Evolutionary conservation across 2,329 filamentous ascomycete species (phyloP).

Genomic region (Trichoderma cornu-damae): DNA sequence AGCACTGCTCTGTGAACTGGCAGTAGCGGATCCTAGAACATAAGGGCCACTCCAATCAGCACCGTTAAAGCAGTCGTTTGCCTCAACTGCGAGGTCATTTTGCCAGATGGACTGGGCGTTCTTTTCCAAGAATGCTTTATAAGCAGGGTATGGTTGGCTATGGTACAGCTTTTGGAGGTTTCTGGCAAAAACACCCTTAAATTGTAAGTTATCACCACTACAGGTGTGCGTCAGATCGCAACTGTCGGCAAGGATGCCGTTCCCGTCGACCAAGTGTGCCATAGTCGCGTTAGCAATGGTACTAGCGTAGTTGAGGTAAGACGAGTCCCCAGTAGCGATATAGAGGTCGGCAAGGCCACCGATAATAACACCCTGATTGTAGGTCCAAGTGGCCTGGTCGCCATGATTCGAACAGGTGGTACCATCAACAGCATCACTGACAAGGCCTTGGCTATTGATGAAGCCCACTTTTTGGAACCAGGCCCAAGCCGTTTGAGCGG

Average conservation of each 20-base stretch:
- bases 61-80: not conserved
- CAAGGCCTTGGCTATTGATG: slow-evolving; percentile 44
- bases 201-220: slow-evolving; percentile 51
- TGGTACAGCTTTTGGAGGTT: slow-evolving; percentile 17
- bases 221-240: slow-evolving; percentile 32
- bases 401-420: slow-evolving; percentile 27
- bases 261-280: slow-evolving; percentile 33
- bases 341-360: slow-evolving; percentile 44
- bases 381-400: slow-evolving; percentile 39
- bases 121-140: slow-evolving; percentile 15
- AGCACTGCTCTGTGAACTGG: not conserved
- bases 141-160: slow-evolving; percentile 5
- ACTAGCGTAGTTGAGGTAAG: slow-evolving; percentile 33
- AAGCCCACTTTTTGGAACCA: slow-evolving; percentile 49
- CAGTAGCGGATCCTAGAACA: not conserved
- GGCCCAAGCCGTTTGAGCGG: slow-evolving; percentile 45
- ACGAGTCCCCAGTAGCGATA: slow-evolving; percentile 37
- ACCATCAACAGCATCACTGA: slow-evolving; percentile 49
- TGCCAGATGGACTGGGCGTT: slow-evolving; percentile 21
- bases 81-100: not conserved
- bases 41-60: not conserved
- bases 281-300: slow-evolving; percentile 52
- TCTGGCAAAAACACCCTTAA: slow-evolving; percentile 47
- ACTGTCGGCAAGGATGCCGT: slow-evolving; percentile 48
- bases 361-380: slow-evolving; percentile 49